These are phyloP conservation scores for Stemphylium vesicarium DNA, from an alignment of 2,329 filamentous ascomycete genomes.

Conservation along the genomic window DNA sequence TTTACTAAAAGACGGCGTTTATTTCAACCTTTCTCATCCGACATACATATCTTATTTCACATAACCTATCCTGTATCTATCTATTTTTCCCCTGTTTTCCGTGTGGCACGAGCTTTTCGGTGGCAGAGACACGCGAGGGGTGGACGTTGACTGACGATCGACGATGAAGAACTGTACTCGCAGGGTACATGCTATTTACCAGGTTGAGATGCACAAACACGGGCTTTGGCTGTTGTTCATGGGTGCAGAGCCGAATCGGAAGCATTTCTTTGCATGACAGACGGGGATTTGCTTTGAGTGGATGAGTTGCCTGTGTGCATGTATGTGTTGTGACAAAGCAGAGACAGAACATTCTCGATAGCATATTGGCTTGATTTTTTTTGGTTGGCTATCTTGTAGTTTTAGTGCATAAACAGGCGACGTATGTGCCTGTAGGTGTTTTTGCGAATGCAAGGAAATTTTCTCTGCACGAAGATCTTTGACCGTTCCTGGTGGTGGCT, in stretches of 20 bases:
- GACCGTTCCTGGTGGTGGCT: too few relatives aligned
- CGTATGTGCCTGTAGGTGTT: too few relatives aligned
- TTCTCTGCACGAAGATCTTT: too few relatives aligned
- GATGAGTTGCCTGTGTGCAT: not conserved
- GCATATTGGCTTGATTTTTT: too few relatives aligned
- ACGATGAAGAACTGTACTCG: too few relatives aligned
- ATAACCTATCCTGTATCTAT: not conserved
- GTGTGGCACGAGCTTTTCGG: not conserved
- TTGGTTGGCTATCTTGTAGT: too few relatives aligned
- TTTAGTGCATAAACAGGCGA: too few relatives aligned
- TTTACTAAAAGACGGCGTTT: slow-evolving; percentile 18
- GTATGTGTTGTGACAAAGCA: not conserved
- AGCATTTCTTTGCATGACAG: not conserved
- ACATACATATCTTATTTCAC: not conserved
- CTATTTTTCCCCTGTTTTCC: not conserved
- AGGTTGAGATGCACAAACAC: too few relatives aligned
- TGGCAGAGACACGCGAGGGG: too few relatives aligned
- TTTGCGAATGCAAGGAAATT: too few relatives aligned
- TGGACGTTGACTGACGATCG: not conserved
- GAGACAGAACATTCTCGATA: not conserved
- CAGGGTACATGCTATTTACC: too few relatives aligned
- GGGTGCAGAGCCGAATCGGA: not conserved
- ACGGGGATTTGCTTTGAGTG: not conserved
- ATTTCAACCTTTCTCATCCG: not conserved
- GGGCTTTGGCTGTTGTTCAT: not conserved